Evolutionary conservation across 768 basidiomycete species (phyloP).

Genomic region (Lanmaoa rubissima): DNA sequence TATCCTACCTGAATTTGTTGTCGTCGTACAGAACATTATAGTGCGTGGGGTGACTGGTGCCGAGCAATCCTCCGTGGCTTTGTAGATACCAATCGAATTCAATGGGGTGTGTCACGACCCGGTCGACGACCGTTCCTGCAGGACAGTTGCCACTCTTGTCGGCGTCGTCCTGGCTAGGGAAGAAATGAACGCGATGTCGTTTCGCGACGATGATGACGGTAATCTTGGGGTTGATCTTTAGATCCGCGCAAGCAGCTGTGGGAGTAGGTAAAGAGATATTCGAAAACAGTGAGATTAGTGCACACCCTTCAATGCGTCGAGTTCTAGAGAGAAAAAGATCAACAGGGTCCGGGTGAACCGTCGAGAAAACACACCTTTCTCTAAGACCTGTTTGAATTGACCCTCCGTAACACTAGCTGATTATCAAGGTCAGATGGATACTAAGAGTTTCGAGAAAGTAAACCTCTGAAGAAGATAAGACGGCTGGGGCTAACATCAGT

Average conservation of each 20-base stretch:
- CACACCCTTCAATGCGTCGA: slow-evolving; percentile 58
- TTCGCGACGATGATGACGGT: slow-evolving; percentile 82
- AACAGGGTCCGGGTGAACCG: neutral
- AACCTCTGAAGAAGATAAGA: slow-evolving; percentile 76
- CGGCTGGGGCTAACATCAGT: slow-evolving; percentile 53
- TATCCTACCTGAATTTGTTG: slow-evolving; percentile 55
- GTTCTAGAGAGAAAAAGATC: slow-evolving; percentile 40
- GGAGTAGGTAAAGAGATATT: slow-evolving; percentile 2
- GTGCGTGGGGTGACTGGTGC: slow-evolving; percentile 69
- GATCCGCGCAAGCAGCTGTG: slow-evolving; percentile 59
- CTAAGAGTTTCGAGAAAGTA: neutral
- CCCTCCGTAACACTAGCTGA: slow-evolving; percentile 57
- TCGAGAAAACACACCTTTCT: slow-evolving; percentile 44
- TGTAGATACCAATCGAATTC: slow-evolving; percentile 80
- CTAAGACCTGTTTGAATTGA: slow-evolving; percentile 48
- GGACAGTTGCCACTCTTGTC: slow-evolving; percentile 73
- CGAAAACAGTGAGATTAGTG: neutral
- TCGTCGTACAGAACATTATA: slow-evolving; percentile 47
- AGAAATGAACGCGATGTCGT: slow-evolving; percentile 46
- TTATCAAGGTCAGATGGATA: slow-evolving; percentile 1
- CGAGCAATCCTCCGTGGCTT: slow-evolving; percentile 73
- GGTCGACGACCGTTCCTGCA: slow-evolving; percentile 78
- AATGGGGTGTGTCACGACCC: slow-evolving; percentile 63
- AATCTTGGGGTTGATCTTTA: slow-evolving; percentile 61
- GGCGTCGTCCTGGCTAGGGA: slow-evolving; percentile 47